These are phyloP conservation scores for Acanthamoeba sp. DNA, from an alignment of 208 protist genomes.

Conservation along the genomic window DNA sequence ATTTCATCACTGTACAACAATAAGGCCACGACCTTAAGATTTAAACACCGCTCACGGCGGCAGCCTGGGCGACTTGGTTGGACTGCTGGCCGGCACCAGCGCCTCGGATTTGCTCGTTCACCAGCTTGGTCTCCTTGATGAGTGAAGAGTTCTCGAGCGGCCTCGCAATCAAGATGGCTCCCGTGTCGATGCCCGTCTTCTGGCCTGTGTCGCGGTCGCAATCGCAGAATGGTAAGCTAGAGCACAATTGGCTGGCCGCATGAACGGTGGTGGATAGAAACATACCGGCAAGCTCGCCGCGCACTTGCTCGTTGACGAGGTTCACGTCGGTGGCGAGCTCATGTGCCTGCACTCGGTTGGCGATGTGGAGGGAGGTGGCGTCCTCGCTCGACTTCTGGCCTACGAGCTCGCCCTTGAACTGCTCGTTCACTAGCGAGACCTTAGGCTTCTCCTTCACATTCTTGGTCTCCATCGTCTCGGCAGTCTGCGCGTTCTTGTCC, in stretches of 20 bases:
- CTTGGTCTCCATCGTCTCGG: slow-evolving; percentile 35
- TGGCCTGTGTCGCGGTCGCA: background rate
- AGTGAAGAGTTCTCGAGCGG: background rate
- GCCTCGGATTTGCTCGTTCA: slow-evolving; percentile 44
- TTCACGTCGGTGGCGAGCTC: slow-evolving; percentile 52
- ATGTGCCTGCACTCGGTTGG: slow-evolving; percentile 31
- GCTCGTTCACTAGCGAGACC: slow-evolving; percentile 36
- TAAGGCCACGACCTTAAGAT: no score
- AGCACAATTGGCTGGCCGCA: background rate
- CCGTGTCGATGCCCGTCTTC: background rate
- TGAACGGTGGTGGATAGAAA: background rate
- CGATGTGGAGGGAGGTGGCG: slow-evolving; percentile 34
- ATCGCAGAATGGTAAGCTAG: background rate
- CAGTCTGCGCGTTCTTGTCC: slow-evolving; percentile 43
- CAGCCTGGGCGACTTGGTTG: slow-evolving; percentile 20
- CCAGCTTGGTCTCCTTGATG: slow-evolving; percentile 50
- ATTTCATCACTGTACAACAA: no score
- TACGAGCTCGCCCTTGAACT: slow-evolving; percentile 59
- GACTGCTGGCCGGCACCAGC: slow-evolving; percentile 15
- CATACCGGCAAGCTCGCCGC: slow-evolving; percentile 22
- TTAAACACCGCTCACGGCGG: background rate
- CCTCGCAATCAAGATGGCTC: background rate
- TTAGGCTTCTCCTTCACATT: slow-evolving; percentile 43
- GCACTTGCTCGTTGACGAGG: slow-evolving; percentile 38
- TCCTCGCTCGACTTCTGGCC: slow-evolving; percentile 53